These are phyloP conservation scores for Ceratocystis destructans DNA, from an alignment of 2,329 filamentous ascomycete genomes.

Conservation along the genomic window DNA sequence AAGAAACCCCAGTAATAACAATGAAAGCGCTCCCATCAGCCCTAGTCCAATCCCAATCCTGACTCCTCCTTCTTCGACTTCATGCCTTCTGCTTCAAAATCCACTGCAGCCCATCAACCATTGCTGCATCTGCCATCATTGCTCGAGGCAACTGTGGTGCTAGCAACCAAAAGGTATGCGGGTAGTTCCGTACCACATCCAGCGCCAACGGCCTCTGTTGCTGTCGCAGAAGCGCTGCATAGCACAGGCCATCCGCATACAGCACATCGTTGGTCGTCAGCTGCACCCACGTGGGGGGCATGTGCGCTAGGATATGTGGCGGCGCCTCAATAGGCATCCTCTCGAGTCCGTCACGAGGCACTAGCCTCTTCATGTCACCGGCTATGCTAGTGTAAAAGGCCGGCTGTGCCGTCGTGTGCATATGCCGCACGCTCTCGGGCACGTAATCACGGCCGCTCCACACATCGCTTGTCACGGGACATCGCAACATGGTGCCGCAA, in stretches of 20 bases:
- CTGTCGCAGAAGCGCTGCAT: slow-evolving; percentile 31
- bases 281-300: slow-evolving; percentile 36
- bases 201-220: slow-evolving; percentile 30
- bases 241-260: slow-evolving; percentile 39
- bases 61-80: background rate
- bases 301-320: slow-evolving; percentile 23
- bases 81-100: slow-evolving; percentile 20
- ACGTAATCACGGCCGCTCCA: slow-evolving; percentile 28
- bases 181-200: slow-evolving; percentile 34
- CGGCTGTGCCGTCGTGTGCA: slow-evolving; percentile 30
- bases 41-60: background rate
- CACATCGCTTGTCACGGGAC: slow-evolving; percentile 36
- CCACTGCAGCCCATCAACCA: slow-evolving; percentile 32
- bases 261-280: slow-evolving; percentile 37
- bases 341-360: slow-evolving; percentile 30
- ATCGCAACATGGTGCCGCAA: slow-evolving; percentile 32
- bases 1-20: no score
- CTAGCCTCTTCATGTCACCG: slow-evolving; percentile 25
- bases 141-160: slow-evolving; percentile 31
- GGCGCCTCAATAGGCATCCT: slow-evolving; percentile 32
- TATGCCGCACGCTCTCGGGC: slow-evolving; percentile 26
- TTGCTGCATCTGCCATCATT: slow-evolving; percentile 30
- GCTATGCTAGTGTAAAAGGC: slow-evolving; percentile 29
- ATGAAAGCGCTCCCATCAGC: no score
- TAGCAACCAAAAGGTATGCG: slow-evolving; percentile 41